phyloP scores from a whole-genome alignment of 805 yeast species.

The Pichia scutulata region DNA sequence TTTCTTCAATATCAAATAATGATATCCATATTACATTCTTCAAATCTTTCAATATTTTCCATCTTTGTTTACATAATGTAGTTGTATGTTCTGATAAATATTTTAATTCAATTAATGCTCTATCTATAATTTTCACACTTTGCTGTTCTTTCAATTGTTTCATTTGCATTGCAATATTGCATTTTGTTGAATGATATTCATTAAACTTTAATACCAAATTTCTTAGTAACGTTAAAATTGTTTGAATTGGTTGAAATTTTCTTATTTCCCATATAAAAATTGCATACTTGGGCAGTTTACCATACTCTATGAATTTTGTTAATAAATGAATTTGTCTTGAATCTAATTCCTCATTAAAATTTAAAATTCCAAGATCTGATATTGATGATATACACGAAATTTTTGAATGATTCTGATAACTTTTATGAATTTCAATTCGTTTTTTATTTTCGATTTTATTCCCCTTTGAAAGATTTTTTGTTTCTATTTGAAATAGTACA shows the following conservation, averaged over 20 bases:
- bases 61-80: slow-evolving; percentile 20
- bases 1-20: slow-evolving; percentile 5
- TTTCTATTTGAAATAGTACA: slow-evolving; percentile 9
- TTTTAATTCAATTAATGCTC: slow-evolving; percentile 14
- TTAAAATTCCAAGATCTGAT: slow-evolving; percentile 8
- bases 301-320: slow-evolving; percentile 16
- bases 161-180: background rate
- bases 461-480: background rate
- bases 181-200: background rate
- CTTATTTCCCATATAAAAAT: slow-evolving; percentile 21
- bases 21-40: slow-evolving; percentile 21
- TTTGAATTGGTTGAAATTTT: slow-evolving; percentile 23
- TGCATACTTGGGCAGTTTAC: slow-evolving; percentile 17
- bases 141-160: slow-evolving; percentile 4
- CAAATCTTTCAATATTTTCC: slow-evolving; percentile 19
- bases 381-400: slow-evolving; percentile 9
- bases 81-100: slow-evolving; percentile 24
- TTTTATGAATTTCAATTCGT: background rate
- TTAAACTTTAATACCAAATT: slow-evolving; percentile 13
- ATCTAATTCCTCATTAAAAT: slow-evolving; percentile 6
- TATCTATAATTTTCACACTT: slow-evolving; percentile 13
- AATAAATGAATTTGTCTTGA: slow-evolving; percentile 17
- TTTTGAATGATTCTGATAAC: background rate
- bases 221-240: slow-evolving; percentile 14
- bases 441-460: background rate